phyloP scores from a whole-genome alignment of 202 grass and related monocot species.

The Hordeum pubiflorum region DNA sequence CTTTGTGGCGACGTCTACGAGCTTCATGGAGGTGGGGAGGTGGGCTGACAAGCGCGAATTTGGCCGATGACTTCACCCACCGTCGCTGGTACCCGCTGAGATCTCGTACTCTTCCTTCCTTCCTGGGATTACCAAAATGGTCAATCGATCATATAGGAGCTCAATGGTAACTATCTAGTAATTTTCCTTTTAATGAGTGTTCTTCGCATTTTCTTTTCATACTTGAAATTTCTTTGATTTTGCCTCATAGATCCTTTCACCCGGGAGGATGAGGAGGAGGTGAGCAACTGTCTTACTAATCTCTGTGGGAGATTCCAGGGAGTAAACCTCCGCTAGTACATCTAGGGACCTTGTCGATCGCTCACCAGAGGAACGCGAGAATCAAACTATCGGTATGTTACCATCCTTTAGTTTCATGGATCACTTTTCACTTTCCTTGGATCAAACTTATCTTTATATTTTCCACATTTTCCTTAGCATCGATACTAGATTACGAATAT shows the following conservation, averaged over 20 bases:
- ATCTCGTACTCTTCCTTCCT: not conserved
- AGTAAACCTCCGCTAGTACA: not conserved
- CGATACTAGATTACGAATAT: too few relatives aligned
- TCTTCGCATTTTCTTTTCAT: not conserved
- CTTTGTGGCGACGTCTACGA: not conserved
- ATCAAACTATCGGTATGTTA: not conserved
- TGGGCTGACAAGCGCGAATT: not conserved
- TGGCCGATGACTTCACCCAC: not conserved
- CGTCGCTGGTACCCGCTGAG: not conserved
- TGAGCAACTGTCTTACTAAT: not conserved
- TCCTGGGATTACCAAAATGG: not conserved
- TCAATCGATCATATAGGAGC: not conserved
- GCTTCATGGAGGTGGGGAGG: not conserved
- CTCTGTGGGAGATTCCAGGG: not conserved
- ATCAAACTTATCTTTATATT: not conserved
- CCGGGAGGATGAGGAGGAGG: not conserved
- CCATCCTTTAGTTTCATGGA: not conserved
- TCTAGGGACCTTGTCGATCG: not conserved
- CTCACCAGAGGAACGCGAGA: not conserved
- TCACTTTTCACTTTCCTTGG: not conserved
- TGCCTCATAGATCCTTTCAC: not conserved
- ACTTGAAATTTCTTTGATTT: not conserved
- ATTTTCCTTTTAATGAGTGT: not conserved
- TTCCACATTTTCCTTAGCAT: not conserved
- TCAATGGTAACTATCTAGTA: not conserved